Percentiles rank a stretch among this genome's conserved stretches.
phyloP scores from a whole-genome alignment of 257 asterid species.

The Solanum microdontum region DNA sequence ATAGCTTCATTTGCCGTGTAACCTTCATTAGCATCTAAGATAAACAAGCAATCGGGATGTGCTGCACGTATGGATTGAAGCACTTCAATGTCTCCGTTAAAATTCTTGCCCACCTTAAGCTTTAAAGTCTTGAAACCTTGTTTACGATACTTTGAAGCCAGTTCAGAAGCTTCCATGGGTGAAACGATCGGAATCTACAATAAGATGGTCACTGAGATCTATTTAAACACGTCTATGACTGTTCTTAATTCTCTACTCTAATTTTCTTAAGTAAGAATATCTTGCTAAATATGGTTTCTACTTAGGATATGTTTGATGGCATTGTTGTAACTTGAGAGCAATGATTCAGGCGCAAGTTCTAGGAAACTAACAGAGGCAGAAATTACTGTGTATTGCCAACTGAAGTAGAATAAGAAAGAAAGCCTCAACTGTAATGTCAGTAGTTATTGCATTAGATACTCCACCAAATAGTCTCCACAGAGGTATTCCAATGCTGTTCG shows the following conservation, averaged over 20 bases:
- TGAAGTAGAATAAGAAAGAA: not conserved
- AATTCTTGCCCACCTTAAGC: constrained; percentile 84
- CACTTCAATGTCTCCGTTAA: constrained; percentile 58
- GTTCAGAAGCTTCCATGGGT: constrained; percentile 65
- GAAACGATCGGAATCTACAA: constrained; percentile 81
- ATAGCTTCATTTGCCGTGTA: constrained; percentile 70
- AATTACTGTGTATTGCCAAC: not conserved
- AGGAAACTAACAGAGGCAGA: not conserved
- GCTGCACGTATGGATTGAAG: constrained; percentile 69
- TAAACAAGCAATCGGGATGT: constrained; percentile 73
- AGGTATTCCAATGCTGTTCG: constrained; percentile 71
- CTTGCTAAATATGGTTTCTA: not conserved
- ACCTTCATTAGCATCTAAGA: constrained; percentile 91
- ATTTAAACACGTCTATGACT: not conserved
- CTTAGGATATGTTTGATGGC: not conserved
- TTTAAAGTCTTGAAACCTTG: constrained; percentile 71
- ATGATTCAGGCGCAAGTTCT: not conserved
- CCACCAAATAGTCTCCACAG: constrained; percentile 90
- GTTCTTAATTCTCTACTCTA: not conserved
- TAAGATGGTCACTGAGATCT: not conserved
- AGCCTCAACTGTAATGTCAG: constrained; percentile 66
- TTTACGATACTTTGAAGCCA: constrained; percentile 49
- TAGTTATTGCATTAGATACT: constrained; percentile 54
- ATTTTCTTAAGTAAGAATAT: not conserved
- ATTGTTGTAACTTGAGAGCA: not conserved